Base-by-base conservation (phyloP, 1,284 basidiomycete genomes). In the Austroboletus sp. region DNA sequence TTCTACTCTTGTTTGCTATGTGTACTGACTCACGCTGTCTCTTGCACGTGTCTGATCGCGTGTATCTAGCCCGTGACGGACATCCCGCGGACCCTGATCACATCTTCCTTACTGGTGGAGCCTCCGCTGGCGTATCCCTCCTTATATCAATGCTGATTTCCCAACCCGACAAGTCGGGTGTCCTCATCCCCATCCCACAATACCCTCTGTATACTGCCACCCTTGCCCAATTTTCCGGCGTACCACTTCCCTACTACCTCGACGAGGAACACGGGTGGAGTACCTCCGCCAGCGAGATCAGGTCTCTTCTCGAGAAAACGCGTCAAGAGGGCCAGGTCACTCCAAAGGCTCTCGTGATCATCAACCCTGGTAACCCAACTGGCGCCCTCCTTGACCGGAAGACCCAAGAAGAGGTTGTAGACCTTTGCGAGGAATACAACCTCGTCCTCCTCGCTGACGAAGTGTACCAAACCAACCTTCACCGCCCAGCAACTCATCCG, bases 191-290 rank as follows among this genome's bases (percentile, higher is more conserved):
- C 19, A 98, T 98, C 53, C 95, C 95, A 1, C 95, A 98, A 72
- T 98, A 98, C 66, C 95, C 95, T 1, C 77, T 98, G 13, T 97
- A 98, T 70, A 96, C 93, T 36, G 95, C 95, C 17, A 85, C 93
- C 0, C 82, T 98, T 41, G 88, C 94, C 0, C 84, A 93, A 58
- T 82, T 81, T 66, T 73, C 76, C 39, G 93, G 93, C 17, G 72
- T 79, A n/a, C 72, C 90, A 0, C 71, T 98, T 33, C 87, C 89
- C 0, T 98, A 98, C 70, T 82, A 89, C 66, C 83, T 98, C 30
- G 81, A 93, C 53, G 92, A 96, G 63, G 61, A 76, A 0, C 71
- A 79, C 4, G 85, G 74, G 36, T 98, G 96, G 95, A 81, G 84
- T 13, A 89, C 93, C n/a, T 85, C 85, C 45, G 73, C 85, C 29